Evolutionary conservation across 2,329 filamentous ascomycete genomes (phyloP).

Genomic region (Sporothrix dimorphospora): DNA sequence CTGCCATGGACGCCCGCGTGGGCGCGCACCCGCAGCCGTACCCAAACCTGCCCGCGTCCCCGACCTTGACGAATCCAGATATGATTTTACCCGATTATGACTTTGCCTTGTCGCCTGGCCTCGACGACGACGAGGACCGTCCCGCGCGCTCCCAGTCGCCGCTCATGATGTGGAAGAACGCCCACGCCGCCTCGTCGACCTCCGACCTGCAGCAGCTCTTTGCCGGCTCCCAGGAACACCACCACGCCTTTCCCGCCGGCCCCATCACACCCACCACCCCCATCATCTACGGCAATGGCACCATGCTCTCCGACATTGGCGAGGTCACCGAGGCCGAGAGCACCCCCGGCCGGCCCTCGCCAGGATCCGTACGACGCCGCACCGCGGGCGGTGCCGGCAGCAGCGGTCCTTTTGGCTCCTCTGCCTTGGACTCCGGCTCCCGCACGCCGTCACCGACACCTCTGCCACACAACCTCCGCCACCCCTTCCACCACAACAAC

Average conservation of each 20-base stretch:
- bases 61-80: slow-evolving; percentile 89
- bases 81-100: slow-evolving; percentile 86
- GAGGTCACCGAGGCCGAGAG: slow-evolving; percentile 59
- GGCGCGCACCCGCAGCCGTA: slow-evolving; percentile 44
- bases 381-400: slow-evolving; percentile 13
- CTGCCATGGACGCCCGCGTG: slow-evolving; percentile 35
- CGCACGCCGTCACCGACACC: slow-evolving; percentile 38
- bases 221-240: slow-evolving; percentile 42
- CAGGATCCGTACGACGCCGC: slow-evolving; percentile 25
- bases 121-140: slow-evolving; percentile 49
- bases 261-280: slow-evolving; percentile 60
- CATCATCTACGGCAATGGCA: slow-evolving; percentile 70
- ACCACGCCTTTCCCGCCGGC: slow-evolving; percentile 47
- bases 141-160: slow-evolving; percentile 53
- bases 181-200: slow-evolving; percentile 42
- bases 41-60: slow-evolving; percentile 66
- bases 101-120: slow-evolving; percentile 56
- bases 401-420: neutral
- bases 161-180: slow-evolving; percentile 56
- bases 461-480: slow-evolving; percentile 27
- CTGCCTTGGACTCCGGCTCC: slow-evolving; percentile 39
- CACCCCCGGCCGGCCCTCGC: slow-evolving; percentile 48
- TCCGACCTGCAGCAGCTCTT: slow-evolving; percentile 50
- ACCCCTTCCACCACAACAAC: slow-evolving; percentile 30
- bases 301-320: slow-evolving; percentile 69